A percentile compares a stretch with the other conserved stretches of the same genome.
These are phyloP conservation scores for Fusarium sp. DNA, from an alignment of 2,329 filamentous ascomycete genomes.

Conservation along the genomic window DNA sequence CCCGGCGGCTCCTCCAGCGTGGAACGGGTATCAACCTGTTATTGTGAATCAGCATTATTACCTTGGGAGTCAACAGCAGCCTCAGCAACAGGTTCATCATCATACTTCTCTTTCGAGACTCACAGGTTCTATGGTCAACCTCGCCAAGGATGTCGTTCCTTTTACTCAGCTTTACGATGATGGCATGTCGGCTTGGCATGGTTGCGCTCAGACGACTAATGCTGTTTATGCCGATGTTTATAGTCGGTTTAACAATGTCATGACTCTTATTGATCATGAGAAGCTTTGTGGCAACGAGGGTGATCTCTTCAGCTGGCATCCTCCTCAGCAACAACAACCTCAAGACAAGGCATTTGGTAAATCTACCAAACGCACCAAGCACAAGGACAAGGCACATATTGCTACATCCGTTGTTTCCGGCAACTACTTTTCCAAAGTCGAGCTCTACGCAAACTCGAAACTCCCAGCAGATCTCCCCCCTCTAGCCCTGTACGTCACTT, in stretches of 20 bases:
- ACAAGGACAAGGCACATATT: conserved; percentile 33
- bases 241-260: conserved; percentile 73
- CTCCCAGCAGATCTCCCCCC: conserved; percentile 75
- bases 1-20: conserved; percentile 37
- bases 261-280: conserved; percentile 79
- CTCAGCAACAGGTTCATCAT: conserved; percentile 19
- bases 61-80: conserved; percentile 38
- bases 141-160: conserved; percentile 57
- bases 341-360: conserved; percentile 18
- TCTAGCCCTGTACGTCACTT: conserved; percentile 69
- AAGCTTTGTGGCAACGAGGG: conserved; percentile 64
- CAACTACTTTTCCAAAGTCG: conserved; percentile 80
- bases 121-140: conserved; percentile 56
- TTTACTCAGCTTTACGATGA: conserved; percentile 56
- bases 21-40: conserved; percentile 53
- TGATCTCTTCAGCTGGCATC: conserved; percentile 61
- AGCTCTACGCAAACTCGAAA: conserved; percentile 81
- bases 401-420: conserved; percentile 52
- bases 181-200: conserved; percentile 57
- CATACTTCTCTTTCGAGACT: conserved; percentile 49
- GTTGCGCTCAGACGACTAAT: conserved; percentile 55
- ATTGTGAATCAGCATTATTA: conserved; percentile 67
- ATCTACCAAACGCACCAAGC: conserved; percentile 26
- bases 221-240: conserved; percentile 70
- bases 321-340: conserved; percentile 11